phyloP scores from a whole-genome alignment of 2,329 filamentous ascomycete genomes.

The Cladosporium colombiae region DNA sequence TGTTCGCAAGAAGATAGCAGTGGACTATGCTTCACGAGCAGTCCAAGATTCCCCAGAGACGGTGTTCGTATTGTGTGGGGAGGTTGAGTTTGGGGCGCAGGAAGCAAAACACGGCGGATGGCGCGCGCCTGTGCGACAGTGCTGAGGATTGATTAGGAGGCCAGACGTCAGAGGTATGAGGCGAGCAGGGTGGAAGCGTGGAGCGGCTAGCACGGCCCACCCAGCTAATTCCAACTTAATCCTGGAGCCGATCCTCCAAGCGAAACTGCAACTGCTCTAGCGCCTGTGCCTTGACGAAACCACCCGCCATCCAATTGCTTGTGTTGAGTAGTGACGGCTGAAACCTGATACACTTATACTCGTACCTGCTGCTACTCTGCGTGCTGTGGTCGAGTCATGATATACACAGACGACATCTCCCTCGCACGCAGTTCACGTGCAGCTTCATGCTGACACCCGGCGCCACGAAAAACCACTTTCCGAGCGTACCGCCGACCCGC shows the following conservation, averaged over 20 bases:
- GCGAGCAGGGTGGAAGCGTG: background rate
- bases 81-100: background rate
- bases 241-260: background rate
- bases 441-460: background rate
- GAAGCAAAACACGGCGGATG: background rate
- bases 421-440: background rate
- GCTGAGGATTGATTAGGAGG: background rate
- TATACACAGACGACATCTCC: background rate
- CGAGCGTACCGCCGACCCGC: constrained; percentile 5
- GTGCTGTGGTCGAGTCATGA: background rate
- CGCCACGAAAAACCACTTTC: background rate
- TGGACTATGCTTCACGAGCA: background rate
- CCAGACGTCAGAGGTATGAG: background rate
- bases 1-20: background rate
- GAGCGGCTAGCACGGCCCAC: constrained; percentile 9
- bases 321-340: background rate
- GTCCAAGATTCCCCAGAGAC: background rate
- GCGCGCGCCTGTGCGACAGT: background rate
- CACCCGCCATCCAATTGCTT: constrained; percentile 11
- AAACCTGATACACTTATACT: background rate
- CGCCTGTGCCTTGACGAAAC: constrained; percentile 4
- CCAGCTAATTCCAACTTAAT: constrained; percentile 10
- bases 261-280: background rate
- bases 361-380: background rate
- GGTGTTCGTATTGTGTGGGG: background rate